phyloP scores from a whole-genome alignment of 2,329 filamentous ascomycete genomes.

The Fusarium haematococcum region DNA sequence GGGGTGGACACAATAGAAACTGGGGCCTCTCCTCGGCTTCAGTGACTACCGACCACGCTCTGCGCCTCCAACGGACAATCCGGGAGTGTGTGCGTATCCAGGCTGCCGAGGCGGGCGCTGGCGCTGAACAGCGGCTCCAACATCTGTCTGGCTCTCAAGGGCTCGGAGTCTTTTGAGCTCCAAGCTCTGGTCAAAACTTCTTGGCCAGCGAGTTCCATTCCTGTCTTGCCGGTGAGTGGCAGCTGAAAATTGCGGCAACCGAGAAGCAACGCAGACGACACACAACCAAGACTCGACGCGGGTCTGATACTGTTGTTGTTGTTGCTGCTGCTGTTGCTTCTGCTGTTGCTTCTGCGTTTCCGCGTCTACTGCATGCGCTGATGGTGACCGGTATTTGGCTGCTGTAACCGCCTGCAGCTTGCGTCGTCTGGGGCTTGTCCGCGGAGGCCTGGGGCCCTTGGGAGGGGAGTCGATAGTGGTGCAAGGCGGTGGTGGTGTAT shows the following conservation, averaged over 20 bases:
- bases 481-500: conserved; percentile 2
- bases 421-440: not conserved
- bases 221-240: conserved; percentile 11
- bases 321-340: not conserved
- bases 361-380: not conserved
- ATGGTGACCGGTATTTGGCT: not conserved
- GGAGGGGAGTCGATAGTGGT: conserved; percentile 1
- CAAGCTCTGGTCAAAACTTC: conserved; percentile 16
- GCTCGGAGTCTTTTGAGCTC: not conserved
- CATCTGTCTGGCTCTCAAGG: conserved; percentile 8
- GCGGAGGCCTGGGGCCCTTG: conserved; percentile 1
- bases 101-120: conserved; percentile 26
- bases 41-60: conserved; percentile 31
- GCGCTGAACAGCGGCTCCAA: conserved; percentile 36
- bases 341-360: conserved; percentile 1
- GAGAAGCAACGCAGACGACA: not conserved
- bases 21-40: conserved; percentile 34
- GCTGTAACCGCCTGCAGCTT: conserved; percentile 7
- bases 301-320: not conserved
- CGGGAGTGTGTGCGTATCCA: conserved; percentile 38
- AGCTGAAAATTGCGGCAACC: conserved; percentile 8
- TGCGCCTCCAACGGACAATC: conserved; percentile 11
- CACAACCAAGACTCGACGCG: not conserved
- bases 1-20: conserved; percentile 33
- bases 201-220: conserved; percentile 22